Conservation (phyloP, 2,329 filamentous ascomycete genomes). For the Calycina herbarum region DNA sequence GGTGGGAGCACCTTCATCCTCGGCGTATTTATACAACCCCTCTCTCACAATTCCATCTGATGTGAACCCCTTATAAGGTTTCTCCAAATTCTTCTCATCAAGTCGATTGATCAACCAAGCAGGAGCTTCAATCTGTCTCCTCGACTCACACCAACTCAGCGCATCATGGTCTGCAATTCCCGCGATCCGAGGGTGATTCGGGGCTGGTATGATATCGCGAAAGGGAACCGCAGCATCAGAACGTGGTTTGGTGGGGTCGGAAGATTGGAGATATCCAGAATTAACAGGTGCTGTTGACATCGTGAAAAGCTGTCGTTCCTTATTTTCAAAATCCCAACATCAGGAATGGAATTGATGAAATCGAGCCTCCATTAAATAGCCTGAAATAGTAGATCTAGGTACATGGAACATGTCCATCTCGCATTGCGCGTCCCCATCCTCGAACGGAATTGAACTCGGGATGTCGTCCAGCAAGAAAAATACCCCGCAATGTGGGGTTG, state of each 20-base stretch:
- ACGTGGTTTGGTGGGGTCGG: constrained; percentile 32
- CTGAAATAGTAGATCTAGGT: neutral
- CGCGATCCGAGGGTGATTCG: constrained; percentile 30
- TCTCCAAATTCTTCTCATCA: constrained; percentile 35
- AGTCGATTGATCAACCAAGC: constrained; percentile 36
- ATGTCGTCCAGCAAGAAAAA: constrained; percentile 11
- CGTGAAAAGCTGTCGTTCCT: neutral
- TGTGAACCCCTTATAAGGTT: constrained; percentile 36
- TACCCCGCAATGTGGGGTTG: constrained; percentile 17
- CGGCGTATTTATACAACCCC: constrained; percentile 30
- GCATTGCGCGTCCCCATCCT: neutral
- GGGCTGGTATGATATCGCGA: constrained; percentile 30
- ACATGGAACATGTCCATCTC: neutral
- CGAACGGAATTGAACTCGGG: constrained; percentile 17
- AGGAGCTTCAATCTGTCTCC: constrained; percentile 34
- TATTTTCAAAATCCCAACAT: neutral
- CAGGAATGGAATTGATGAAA: neutral
- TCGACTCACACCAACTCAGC: constrained; percentile 34
- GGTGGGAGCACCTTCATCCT: constrained; percentile 35
- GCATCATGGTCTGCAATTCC: constrained; percentile 34
- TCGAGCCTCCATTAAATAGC: neutral
- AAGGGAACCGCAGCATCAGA: constrained; percentile 35
- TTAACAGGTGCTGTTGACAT: constrained; percentile 23
- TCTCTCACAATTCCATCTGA: constrained; percentile 33
- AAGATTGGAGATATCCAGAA: constrained; percentile 31